Evolutionary conservation across 2,329 filamentous ascomycete species (phyloP).

Genomic region (Colletotrichum sp.): DNA sequence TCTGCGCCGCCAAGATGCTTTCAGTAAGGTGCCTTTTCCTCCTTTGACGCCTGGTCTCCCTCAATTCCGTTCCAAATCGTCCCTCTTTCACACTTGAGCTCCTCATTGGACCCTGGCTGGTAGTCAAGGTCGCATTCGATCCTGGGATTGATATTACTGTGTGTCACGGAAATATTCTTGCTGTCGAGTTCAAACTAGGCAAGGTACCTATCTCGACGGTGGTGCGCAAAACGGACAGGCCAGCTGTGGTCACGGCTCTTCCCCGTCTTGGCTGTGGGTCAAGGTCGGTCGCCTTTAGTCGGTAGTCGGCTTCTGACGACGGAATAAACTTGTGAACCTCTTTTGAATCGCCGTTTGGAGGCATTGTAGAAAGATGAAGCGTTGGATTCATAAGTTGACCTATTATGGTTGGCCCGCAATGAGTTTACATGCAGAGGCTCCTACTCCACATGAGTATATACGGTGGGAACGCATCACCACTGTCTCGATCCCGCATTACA

Average conservation of each 20-base stretch:
- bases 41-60: not conserved
- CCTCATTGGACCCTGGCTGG: not conserved
- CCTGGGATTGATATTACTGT: not conserved
- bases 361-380: not conserved
- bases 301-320: not conserved
- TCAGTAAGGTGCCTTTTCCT: not conserved
- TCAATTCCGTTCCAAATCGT: not conserved
- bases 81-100: not conserved
- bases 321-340: not conserved
- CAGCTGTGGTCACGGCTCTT: not conserved
- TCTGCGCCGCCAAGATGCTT: not conserved
- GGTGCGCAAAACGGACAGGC: not conserved
- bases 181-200: not conserved
- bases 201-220: not conserved
- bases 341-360: not conserved
- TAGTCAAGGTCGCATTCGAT: not conserved
- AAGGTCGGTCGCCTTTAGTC: not conserved
- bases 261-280: conserved; percentile 5
- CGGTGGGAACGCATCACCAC: not conserved
- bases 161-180: conserved; percentile 3
- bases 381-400: not conserved
- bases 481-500: conserved; percentile 4
- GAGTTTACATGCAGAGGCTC: not conserved
- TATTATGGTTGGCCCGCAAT: not conserved
- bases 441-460: not conserved